These are phyloP conservation scores for Rutstroemia sydowiana DNA, from an alignment of 2,329 filamentous ascomycete species.

Conservation along the genomic window DNA sequence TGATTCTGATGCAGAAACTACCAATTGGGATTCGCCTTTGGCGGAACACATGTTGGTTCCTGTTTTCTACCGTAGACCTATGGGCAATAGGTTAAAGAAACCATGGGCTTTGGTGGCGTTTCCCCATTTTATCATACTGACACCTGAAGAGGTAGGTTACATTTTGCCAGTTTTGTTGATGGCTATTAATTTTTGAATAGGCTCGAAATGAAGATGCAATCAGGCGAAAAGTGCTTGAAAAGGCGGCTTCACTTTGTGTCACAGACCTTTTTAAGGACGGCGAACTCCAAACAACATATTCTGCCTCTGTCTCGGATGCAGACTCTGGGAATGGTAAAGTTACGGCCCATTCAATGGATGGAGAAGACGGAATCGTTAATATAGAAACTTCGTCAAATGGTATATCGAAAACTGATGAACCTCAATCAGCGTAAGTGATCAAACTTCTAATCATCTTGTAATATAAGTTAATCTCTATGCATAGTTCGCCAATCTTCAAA, in stretches of 20 bases:
- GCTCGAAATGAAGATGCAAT: constrained; percentile 60
- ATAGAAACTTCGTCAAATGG: constrained; percentile 61
- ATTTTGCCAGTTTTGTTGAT: background rate
- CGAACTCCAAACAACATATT: too few relatives aligned
- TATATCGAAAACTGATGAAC: constrained; percentile 8
- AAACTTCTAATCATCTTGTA: background rate
- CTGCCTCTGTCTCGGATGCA: constrained; percentile 55
- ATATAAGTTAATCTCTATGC: background rate
- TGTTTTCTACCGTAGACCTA: constrained; percentile 53
- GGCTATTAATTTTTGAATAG: constrained; percentile 22
- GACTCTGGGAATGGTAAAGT: constrained; percentile 65
- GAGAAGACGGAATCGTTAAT: constrained; percentile 86
- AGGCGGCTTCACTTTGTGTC: constrained; percentile 69
- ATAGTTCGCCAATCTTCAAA: constrained; percentile 12
- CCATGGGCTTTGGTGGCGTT: constrained; percentile 27
- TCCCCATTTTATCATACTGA: constrained; percentile 69
- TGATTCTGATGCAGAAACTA: constrained; percentile 39
- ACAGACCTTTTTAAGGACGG: constrained; percentile 47
- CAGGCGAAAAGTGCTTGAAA: constrained; percentile 70
- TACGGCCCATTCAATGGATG: constrained; percentile 70
- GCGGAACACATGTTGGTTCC: constrained; percentile 65
- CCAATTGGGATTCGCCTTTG: constrained; percentile 50
- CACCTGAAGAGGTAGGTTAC: constrained; percentile 56
- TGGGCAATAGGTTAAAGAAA: constrained; percentile 23
- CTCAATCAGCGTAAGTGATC: background rate